phyloP scores from a whole-genome alignment of 2,329 filamentous ascomycete species.

The Exophiala oligosperma region DNA sequence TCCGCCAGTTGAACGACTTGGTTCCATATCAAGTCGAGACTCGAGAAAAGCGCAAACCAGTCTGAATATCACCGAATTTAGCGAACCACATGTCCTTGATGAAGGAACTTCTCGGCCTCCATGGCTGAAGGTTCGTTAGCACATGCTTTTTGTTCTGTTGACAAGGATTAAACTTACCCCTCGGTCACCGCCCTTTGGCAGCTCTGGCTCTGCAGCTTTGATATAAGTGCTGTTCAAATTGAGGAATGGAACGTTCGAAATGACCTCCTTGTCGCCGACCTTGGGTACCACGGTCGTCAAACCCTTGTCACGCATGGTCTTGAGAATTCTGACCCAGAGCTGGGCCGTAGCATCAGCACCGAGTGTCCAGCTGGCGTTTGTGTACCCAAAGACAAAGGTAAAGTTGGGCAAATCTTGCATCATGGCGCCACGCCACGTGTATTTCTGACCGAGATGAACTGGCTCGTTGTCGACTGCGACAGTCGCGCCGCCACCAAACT shows the following conservation, averaged over 20 bases:
- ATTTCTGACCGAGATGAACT: constrained; percentile 37
- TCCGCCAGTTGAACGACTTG: too few species aligned
- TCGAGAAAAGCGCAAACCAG: constrained; percentile 23
- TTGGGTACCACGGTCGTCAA: constrained; percentile 21
- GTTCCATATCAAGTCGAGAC: constrained; percentile 11
- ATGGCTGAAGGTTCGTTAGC: constrained; percentile 30
- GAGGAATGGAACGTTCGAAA: constrained; percentile 31
- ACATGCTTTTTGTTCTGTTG: neutral
- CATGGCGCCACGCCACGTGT: constrained; percentile 46
- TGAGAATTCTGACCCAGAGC: constrained; percentile 40
- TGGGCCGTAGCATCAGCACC: constrained; percentile 46
- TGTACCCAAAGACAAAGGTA: constrained; percentile 44
- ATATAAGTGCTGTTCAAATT: constrained; percentile 45
- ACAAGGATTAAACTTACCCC: constrained; percentile 15
- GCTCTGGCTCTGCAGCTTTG: constrained; percentile 32
- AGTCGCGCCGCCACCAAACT: constrained; percentile 38
- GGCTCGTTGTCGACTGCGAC: constrained; percentile 40
- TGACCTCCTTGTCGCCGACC: constrained; percentile 11
- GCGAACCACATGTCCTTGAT: constrained; percentile 41
- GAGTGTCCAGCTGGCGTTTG: constrained; percentile 47
- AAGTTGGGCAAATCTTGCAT: constrained; percentile 47
- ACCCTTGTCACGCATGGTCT: constrained; percentile 23
- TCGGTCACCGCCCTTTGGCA: constrained; percentile 41
- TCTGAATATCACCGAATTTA: constrained; percentile 33
- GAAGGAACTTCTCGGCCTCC: constrained; percentile 42